Conservation (phyloP, 257 asterid species). For the Plectranthus barbatus region DNA sequence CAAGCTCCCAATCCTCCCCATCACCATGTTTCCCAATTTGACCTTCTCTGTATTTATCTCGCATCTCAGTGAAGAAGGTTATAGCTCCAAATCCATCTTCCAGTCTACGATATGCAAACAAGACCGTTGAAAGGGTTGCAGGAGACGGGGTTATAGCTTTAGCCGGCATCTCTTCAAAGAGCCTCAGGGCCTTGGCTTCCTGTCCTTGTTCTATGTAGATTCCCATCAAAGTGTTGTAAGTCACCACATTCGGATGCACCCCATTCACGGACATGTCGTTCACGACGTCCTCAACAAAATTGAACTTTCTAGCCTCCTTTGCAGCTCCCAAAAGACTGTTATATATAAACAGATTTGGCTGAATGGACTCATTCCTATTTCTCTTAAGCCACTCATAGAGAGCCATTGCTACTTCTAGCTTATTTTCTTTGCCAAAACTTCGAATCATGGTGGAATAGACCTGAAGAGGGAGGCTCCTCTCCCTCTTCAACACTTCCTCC, state of each 20-base stretch:
- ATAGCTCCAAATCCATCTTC: conserved; percentile 81
- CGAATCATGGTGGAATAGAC: conserved; percentile 70
- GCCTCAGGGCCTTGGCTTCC: conserved; percentile 56
- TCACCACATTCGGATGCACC: conserved; percentile 60
- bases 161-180: conserved; percentile 46
- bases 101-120: conserved; percentile 61
- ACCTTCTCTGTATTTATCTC: conserved; percentile 40
- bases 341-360: conserved; percentile 57
- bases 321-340: conserved; percentile 74
- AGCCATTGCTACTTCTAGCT: conserved; percentile 51
- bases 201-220: conserved; percentile 58
- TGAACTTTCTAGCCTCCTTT: conserved; percentile 47
- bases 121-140: conserved; percentile 65
- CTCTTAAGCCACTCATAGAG: conserved; percentile 81
- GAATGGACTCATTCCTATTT: conserved; percentile 39
- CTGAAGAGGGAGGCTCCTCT: conserved; percentile 60
- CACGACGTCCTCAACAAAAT: conserved; percentile 36
- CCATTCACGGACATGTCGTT: conserved; percentile 56
- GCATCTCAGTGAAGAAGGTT: conserved; percentile 38
- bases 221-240: conserved; percentile 74
- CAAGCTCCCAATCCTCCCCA: conserved; percentile 51
- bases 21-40: conserved; percentile 38
- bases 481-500: conserved; percentile 54
- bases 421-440: conserved; percentile 72
- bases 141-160: conserved; percentile 69